Evolutionary conservation across 805 yeast genomes (phyloP).

Genomic region (Lipomyces yamadae): DNA sequence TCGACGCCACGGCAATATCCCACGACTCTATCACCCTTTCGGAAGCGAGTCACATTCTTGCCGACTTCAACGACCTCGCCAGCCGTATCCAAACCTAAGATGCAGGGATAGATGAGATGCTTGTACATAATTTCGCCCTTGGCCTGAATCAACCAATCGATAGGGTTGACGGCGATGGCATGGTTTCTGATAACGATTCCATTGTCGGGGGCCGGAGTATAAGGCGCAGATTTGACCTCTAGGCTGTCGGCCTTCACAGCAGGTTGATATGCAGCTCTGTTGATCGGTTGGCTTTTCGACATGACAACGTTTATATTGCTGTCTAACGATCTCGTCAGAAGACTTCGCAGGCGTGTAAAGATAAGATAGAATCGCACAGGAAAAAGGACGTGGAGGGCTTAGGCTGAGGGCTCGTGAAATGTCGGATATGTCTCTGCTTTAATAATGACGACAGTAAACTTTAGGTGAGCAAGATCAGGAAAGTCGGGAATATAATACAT

Average conservation of each 20-base stretch:
- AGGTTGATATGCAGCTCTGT: slow-evolving; percentile 5
- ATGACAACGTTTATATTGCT: too few species aligned
- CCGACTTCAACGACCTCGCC: slow-evolving; percentile 41
- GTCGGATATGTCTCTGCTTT: too few species aligned
- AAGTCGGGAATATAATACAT: too few species aligned
- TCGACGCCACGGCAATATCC: slow-evolving; percentile 4
- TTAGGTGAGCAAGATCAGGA: too few species aligned
- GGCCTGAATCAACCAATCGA: slow-evolving; percentile 35
- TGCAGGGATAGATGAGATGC: slow-evolving; percentile 26
- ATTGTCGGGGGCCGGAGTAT: slow-evolving; percentile 6
- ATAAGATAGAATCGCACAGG: too few species aligned
- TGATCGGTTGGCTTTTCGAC: slow-evolving; percentile 5
- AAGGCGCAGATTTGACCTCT: slow-evolving; percentile 10
- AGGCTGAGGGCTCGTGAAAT: too few species aligned
- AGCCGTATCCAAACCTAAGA: slow-evolving; percentile 40
- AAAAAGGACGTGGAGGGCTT: too few species aligned
- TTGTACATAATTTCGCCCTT: background rate
- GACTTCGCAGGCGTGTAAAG: too few species aligned
- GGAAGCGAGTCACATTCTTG: slow-evolving; percentile 29
- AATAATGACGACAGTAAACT: too few species aligned
- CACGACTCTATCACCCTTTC: slow-evolving; percentile 38
- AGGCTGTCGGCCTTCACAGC: slow-evolving; percentile 5
- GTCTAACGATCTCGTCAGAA: too few species aligned
- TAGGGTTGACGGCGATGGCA: slow-evolving; percentile 41
- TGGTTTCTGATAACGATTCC: slow-evolving; percentile 35